These are phyloP conservation scores for Penicillium frequentans DNA, from an alignment of 2,329 filamentous ascomycete species.

Conservation along the genomic window DNA sequence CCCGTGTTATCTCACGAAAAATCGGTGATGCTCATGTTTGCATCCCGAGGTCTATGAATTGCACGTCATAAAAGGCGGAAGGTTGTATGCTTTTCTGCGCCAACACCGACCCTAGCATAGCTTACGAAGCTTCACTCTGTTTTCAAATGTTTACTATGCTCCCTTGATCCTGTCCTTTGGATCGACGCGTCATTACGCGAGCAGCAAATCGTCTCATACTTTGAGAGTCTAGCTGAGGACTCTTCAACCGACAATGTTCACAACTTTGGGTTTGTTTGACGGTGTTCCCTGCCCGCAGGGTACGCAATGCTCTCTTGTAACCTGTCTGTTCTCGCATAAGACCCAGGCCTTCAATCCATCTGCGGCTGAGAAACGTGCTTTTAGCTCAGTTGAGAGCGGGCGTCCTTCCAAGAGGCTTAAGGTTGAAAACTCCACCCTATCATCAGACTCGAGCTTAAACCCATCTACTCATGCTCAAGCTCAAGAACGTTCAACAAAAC, in stretches of 20 bases:
- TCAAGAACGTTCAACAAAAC: background rate
- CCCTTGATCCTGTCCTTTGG: background rate
- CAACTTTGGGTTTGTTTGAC: conserved; percentile 56
- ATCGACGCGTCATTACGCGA: background rate
- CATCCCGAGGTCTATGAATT: background rate
- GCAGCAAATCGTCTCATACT: background rate
- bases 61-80: background rate
- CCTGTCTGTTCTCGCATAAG: conserved; percentile 60
- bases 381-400: conserved; percentile 6
- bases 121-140: background rate
- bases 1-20: background rate
- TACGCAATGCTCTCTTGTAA: conserved; percentile 51
- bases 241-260: conserved; percentile 49
- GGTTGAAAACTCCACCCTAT: background rate
- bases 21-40: background rate
- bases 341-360: conserved; percentile 17
- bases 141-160: background rate
- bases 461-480: background rate
- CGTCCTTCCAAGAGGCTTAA: conserved; percentile 34
- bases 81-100: background rate
- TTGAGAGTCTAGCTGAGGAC: background rate
- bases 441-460: background rate
- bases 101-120: background rate
- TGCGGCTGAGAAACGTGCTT: conserved; percentile 18
- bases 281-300: conserved; percentile 54